A percentile compares a stretch with the other conserved stretches of the same genome.
Conservation (phyloP, 2,329 filamentous ascomycete genomes). For the Alternaria arbusti region DNA sequence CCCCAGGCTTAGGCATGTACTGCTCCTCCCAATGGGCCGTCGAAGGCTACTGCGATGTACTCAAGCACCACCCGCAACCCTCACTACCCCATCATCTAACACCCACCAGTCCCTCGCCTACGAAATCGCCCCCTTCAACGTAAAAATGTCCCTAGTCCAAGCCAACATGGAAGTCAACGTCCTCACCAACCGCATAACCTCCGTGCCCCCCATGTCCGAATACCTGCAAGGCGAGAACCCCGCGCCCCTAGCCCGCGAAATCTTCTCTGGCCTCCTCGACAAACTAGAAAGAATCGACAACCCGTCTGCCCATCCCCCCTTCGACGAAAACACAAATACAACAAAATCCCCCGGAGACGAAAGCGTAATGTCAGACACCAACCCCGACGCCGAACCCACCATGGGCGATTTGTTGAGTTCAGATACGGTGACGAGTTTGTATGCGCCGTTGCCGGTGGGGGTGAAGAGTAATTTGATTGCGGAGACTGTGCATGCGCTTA, state of each 20-base stretch:
- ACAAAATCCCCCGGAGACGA: slow-evolving; percentile 36
- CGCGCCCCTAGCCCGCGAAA: slow-evolving; percentile 82
- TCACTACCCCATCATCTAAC: not conserved
- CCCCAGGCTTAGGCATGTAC: slow-evolving; percentile 88
- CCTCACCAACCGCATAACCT: slow-evolving; percentile 84
- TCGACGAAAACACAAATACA: slow-evolving; percentile 43
- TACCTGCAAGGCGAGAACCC: slow-evolving; percentile 73
- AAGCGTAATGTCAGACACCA: slow-evolving; percentile 36
- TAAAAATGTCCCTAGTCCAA: slow-evolving; percentile 95
- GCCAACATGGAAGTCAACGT: slow-evolving; percentile 91
- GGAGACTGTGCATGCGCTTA: slow-evolving; percentile 90
- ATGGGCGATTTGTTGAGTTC: slow-evolving; percentile 56
- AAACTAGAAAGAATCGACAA: slow-evolving; percentile 68
- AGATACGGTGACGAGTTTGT: slow-evolving; percentile 67
- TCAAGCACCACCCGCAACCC: fast-evolving
- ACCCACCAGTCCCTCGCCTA: slow-evolving; percentile 74
- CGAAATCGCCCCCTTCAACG: slow-evolving; percentile 93
- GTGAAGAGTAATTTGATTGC: slow-evolving; percentile 77
- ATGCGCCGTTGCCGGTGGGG: slow-evolving; percentile 70
- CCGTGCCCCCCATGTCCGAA: slow-evolving; percentile 76
- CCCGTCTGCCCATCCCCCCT: slow-evolving; percentile 29
- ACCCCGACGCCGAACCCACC: slow-evolving; percentile 40
- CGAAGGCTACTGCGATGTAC: slow-evolving; percentile 90
- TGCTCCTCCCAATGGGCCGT: slow-evolving; percentile 93
- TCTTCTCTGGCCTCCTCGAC: slow-evolving; percentile 80